Base-by-base conservation (phyloP, 1,284 basidiomycete genomes). In the Porogramme epimiltina region DNA sequence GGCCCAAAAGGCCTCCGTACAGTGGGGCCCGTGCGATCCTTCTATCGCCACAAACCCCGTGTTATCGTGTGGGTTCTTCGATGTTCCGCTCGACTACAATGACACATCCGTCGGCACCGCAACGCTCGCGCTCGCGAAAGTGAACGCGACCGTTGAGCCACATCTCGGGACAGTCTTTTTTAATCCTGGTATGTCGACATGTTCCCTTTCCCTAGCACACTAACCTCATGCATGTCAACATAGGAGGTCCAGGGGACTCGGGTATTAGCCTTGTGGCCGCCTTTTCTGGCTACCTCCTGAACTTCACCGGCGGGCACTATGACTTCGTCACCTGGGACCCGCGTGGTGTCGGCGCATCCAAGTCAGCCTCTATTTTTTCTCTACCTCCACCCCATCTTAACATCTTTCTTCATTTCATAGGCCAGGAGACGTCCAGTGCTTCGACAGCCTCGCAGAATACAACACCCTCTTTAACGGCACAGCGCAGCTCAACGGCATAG, bases 391-490 rank as follows among this genome's bases (percentile, higher is more conserved):
- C 19, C 23, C 18, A 16, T 11, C 19, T 8, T 24, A 8, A n/a
- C 13, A 18, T 11, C 28, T 33, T 16, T 15, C 28, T 3, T 28
- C 28, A 78, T 70, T 16, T 40, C 19, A n/a, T n/a, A 56, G 54
- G 9, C 54, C 54, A 1, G 54, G 54, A n/a, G 47, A 52, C 2
- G 34, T 56, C n/a, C 42, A 25, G 16, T 56, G 54, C 47, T 56
- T 56, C 36, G 34, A 43, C 37, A 44, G 20, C 25, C 8, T 40
- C 18, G 39, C 31, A 2, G 48, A 54, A 15, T 51, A 50, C 26
- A 26, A 25, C 22, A 15, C 40, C 4, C 54, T 57, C 36, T 54
- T 45, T 40, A 51, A 54, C 18, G 49, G 46, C 16, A 54, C 52
- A 11, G 41, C 54, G 42, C 44, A 54, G 31, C 28, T 45, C 9